Conservation (phyloP, 495 filamentous ascomycete species). For the Hypomontagnella monticulosa region DNA sequence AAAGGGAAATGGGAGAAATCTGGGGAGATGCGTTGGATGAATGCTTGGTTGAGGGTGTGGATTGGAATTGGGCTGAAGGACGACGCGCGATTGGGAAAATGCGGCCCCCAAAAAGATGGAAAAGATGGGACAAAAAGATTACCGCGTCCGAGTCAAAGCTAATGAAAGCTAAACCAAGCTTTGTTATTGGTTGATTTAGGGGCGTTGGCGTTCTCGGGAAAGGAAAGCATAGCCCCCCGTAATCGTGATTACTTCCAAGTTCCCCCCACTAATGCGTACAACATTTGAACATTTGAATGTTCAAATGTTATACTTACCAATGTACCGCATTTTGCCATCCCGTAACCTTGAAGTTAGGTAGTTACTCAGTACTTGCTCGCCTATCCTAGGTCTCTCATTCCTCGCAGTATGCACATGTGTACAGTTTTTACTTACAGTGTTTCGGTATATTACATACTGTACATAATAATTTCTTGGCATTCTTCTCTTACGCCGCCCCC, state of each 20-base stretch:
- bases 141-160: slow-evolving; percentile 34
- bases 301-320: slow-evolving; percentile 22
- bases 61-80: slow-evolving; percentile 36
- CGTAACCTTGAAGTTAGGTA: no score
- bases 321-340: no score
- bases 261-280: slow-evolving; percentile 28
- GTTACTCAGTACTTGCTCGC: no score
- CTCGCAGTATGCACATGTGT: no score
- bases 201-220: slow-evolving; percentile 21
- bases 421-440: no score
- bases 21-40: slow-evolving; percentile 35
- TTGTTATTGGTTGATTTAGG: slow-evolving; percentile 21
- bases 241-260: slow-evolving; percentile 37
- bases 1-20: slow-evolving; percentile 38
- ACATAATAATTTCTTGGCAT: no score
- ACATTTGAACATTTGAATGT: no score
- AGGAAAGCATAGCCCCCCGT: slow-evolving; percentile 30
- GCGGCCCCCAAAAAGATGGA: slow-evolving; percentile 38
- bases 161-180: slow-evolving; percentile 15
- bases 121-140: slow-evolving; percentile 25
- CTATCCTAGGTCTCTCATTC: no score
- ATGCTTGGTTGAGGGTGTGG: slow-evolving; percentile 19
- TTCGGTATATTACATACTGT: no score
- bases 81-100: slow-evolving; percentile 36
- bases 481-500: no score